Evolutionary conservation across 441 rosid species (phyloP).

Genomic region (Gossypium schwendimanii): DNA sequence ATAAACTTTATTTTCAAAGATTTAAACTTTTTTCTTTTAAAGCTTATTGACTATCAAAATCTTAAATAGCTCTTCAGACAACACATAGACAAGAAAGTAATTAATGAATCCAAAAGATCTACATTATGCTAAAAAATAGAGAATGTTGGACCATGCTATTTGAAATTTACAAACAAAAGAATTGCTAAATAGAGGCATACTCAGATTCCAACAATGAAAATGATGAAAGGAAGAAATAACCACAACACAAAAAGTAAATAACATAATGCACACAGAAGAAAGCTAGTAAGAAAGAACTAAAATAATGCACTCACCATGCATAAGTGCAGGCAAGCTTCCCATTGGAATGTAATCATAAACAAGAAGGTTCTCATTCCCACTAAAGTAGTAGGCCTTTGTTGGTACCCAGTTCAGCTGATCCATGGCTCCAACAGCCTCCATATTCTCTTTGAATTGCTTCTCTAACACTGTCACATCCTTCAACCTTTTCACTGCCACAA

Average conservation of each 20-base stretch:
- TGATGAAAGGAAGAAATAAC: conserved; percentile 9
- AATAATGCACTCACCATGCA: conserved; percentile 45
- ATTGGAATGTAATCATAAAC: conserved; percentile 79
- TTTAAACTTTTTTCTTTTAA: too few relatives aligned
- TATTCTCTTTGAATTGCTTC: conserved; percentile 52
- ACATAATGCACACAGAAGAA: not conserved
- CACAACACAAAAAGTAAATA: not conserved
- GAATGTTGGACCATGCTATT: not conserved
- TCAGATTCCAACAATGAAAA: not conserved
- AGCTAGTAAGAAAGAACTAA: not conserved
- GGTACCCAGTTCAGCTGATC: conserved; percentile 60
- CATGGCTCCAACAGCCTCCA: conserved; percentile 48
- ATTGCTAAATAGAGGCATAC: not conserved
- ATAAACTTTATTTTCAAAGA: too few relatives aligned
- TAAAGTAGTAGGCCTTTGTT: conserved; percentile 61
- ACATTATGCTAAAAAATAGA: not conserved
- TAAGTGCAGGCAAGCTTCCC: conserved; percentile 90
- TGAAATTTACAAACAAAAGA: not conserved
- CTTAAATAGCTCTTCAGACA: too few relatives aligned
- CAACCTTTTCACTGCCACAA: conserved; percentile 60
- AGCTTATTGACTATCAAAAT: too few relatives aligned
- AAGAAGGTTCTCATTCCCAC: conserved; percentile 81
- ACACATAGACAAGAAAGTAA: too few relatives aligned
- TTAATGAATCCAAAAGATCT: too few relatives aligned
- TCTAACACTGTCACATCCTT: conserved; percentile 51